Base-by-base conservation (phyloP, 345 rosid genomes). In the Atalantia buxifolia region DNA sequence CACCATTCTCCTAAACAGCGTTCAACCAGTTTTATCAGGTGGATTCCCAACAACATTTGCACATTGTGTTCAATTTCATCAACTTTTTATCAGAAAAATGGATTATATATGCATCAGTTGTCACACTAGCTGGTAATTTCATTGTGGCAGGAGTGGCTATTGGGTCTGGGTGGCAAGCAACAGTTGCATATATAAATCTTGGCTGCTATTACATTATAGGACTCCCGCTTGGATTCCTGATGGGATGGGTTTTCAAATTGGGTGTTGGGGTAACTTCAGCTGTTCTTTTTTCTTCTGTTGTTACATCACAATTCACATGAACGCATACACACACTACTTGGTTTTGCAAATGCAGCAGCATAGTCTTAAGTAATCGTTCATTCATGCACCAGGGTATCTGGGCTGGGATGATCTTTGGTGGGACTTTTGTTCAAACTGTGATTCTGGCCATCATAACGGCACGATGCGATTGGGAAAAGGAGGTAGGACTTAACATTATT, bases 161-260 rank as follows among this genome's bases (percentile, higher is more conserved):
- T 12, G 98, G 97, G 48, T 91, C 92, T 0, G 98, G 98, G 50
- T 89, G 97, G 97, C 97, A 95, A 83, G 86, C 89, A 0, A 75
- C 38, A 53, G 90, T 92, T 45, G 98, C 98, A 0, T 95, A 86
- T 57, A 72, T 95, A 78, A 95, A 93, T 81, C 75, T 93, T 45
- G 91, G 87, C 4, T 93, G 98, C 71, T 93, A 93, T 73, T 95
- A 92, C 74, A 55, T 90, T 2, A 53, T 90, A 6, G 98, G 98
- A 16, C 82, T 94, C 22, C 97, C 98, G 0, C 83, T 95, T 45
- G 98, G 97, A 55, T 25, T 88, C 69, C 24, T 93, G 2, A 83
- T 93, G 86, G 98, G 92, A 33, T 90, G 89, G 91, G 84, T 86
- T 30, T 88, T 92, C 78, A 73, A 93, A 3, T 81, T 84, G 31